These are phyloP conservation scores for Apiospora pterosperma DNA, from an alignment of 2,329 filamentous ascomycete species.

Conservation along the genomic window DNA sequence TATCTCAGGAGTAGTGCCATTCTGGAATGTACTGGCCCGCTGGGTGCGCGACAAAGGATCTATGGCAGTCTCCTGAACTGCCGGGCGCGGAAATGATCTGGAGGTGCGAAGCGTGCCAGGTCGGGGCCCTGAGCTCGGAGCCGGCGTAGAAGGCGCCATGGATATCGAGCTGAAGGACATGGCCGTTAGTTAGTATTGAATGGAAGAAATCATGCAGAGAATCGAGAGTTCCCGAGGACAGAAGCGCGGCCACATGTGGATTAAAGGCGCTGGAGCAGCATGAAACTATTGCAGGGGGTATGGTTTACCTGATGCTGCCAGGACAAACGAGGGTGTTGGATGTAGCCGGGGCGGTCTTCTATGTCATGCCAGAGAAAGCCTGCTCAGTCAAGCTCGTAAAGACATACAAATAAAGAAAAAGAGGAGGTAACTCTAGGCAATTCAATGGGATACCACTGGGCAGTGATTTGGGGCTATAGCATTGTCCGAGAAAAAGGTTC, in stretches of 20 bases:
- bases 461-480: not conserved
- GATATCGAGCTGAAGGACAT: conserved; percentile 10
- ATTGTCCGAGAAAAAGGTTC: not conserved
- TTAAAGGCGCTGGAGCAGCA: not conserved
- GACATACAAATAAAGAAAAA: too few species aligned
- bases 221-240: not conserved
- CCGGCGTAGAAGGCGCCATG: conserved; percentile 21
- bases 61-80: conserved; percentile 21
- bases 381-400: not conserved
- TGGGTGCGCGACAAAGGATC: conserved; percentile 33
- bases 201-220: not conserved
- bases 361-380: not conserved
- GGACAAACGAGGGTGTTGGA: not conserved
- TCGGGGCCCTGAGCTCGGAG: conserved; percentile 20
- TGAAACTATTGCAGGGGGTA: conserved; percentile 1
- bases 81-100: conserved; percentile 22
- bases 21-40: conserved; percentile 45
- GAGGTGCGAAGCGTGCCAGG: conserved; percentile 21
- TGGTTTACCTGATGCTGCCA: conserved; percentile 1
- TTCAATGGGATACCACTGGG: not conserved
- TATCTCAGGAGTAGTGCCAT: conserved; percentile 29
- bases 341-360: not conserved
- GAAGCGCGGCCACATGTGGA: not conserved
- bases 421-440: too few species aligned
- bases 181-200: not conserved